phyloP scores from a whole-genome alignment of 768 basidiomycete species.

The Coprinopsis cinerea region DNA sequence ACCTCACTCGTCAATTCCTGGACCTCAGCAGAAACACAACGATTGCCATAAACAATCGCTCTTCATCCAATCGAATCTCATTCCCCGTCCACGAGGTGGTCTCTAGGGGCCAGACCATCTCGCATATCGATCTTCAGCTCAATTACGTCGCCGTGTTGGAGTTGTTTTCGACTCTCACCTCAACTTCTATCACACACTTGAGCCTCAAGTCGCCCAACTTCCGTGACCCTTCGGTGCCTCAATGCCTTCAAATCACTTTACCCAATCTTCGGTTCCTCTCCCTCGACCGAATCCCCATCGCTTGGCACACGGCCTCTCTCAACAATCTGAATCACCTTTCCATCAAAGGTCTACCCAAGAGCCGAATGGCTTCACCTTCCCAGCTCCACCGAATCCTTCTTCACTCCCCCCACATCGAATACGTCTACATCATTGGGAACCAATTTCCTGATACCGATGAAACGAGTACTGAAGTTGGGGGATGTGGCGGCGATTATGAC shows the following conservation, averaged over 20 bases:
- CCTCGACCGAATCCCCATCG: neutral
- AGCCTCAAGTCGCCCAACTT: neutral
- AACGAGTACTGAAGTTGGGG: no score
- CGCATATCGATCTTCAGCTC: neutral
- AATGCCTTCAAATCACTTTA: neutral
- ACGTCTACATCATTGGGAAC: neutral
- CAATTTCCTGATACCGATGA: no score
- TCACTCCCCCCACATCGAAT: neutral
- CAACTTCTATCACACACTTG: no score
- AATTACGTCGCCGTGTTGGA: neutral
- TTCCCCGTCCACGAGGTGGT: neutral
- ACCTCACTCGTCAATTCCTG: neutral
- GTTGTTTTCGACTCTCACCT: no score
- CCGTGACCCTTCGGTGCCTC: neutral
- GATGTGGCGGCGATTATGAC: no score
- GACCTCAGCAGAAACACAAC: neutral
- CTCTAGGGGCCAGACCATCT: neutral
- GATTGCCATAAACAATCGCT: neutral
- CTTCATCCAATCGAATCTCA: neutral
- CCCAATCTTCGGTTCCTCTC: neutral
- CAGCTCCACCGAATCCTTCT: neutral
- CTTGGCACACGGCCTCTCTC: neutral
- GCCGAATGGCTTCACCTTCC: neutral
- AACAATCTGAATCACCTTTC: neutral
- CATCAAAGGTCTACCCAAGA: neutral